Evolutionary conservation across 805 yeast species (phyloP), one percentile per base, ranked within the genome.

Genomic region (Cyberlindnera sargentensis): DNA sequence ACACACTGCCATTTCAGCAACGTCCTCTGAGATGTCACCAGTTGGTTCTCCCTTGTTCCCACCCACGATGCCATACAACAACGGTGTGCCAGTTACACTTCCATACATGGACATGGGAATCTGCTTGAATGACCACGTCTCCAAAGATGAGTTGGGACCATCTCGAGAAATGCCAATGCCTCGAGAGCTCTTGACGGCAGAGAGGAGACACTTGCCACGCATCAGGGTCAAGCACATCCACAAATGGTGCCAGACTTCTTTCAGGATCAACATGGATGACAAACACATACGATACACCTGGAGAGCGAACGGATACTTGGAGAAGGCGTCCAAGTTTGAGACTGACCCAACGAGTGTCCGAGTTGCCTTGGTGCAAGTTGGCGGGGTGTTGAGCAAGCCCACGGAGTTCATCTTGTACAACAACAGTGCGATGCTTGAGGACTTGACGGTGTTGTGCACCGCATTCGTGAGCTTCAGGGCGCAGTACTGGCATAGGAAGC

Each of bases 291-390:
- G 20, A 15, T 53, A 53, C 37, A 32, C 8, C 20, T 55, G 58
- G 58, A 36, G 34, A 20, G 38, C 50, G 6, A 51, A 38, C 40
- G 57, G 58, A 1, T 51, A 56, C 31, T 42, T 56, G 7, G 57
- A 55, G 40, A 51, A 43, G 30, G 15, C 31, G 4, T 15, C 39
- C 5, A 39, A 31, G 26, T 34, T 44, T 34, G 41, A 37, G 23
- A 9, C 37, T 3, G 46, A 41, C 23, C 40, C 41, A 4, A 42
- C 53, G 3, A 33, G 44, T 10, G 50, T 50, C 31, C 41, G 55
- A 31, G 45, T 52, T 39, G 54, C 51, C 9, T 36, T 36, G n/a
- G 37, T 41, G n/a, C 24, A 36, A 7, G 39, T 32, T 26, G 36
- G 43, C 26, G 41, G 36, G 6, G 33, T 32, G 15, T 40, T 34